phyloP scores from a whole-genome alignment of 2,329 filamentous ascomycete species.

The Fusarium vanettenii region DNA sequence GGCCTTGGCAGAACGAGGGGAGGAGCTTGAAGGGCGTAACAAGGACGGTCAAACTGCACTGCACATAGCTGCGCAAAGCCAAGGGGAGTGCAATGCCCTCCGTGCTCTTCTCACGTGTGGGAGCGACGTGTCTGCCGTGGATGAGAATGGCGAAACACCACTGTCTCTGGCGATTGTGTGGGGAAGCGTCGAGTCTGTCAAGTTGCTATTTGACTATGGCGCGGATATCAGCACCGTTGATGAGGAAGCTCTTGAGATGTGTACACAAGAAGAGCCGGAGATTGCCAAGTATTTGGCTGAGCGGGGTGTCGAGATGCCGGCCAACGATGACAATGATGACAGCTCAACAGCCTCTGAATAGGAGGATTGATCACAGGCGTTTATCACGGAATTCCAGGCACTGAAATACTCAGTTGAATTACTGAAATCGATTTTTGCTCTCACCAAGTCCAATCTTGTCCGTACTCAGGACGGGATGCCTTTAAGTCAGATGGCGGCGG shows the following conservation, averaged over 20 bases:
- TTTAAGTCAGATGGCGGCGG: not conserved
- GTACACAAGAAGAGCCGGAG: not conserved
- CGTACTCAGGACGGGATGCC: not conserved
- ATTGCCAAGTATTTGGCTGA: not conserved
- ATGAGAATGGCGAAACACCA: not conserved
- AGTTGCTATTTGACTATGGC: conserved; percentile 6
- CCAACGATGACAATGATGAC: not conserved
- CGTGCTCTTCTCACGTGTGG: not conserved
- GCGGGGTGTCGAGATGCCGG: conserved; percentile 4
- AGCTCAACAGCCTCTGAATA: not conserved
- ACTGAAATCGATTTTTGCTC: not conserved
- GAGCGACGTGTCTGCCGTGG: not conserved
- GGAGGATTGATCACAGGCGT: not conserved
- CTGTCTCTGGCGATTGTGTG: not conserved
- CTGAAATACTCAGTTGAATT: not conserved
- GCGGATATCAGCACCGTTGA: not conserved
- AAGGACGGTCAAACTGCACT: not conserved
- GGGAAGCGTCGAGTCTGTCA: not conserved
- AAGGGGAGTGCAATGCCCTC: not conserved
- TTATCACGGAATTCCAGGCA: not conserved
- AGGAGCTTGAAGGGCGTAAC: not conserved
- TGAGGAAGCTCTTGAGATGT: not conserved
- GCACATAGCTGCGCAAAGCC: not conserved
- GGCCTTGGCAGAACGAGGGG: not conserved
- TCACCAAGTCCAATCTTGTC: not conserved